Base-by-base conservation (phyloP, 2,329 filamentous ascomycete genomes). In the Hortaea sp. region DNA sequence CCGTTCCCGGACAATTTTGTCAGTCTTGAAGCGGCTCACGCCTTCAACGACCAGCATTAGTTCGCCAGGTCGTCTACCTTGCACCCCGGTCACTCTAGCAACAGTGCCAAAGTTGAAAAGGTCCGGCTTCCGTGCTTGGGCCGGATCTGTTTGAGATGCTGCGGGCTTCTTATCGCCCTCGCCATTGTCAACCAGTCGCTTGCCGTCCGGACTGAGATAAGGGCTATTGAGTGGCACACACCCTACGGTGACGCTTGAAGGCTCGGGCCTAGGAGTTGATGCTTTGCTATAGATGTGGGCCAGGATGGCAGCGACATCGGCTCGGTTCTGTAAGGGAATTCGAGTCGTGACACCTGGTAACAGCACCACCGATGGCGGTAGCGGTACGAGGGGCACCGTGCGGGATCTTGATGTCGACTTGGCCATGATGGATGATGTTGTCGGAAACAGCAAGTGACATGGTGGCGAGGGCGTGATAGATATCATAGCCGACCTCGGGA, bases 41-140 rank as follows among this genome's bases (percentile, higher is more conserved):
- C 92, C 92, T 64, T 97, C 88, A 1, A 98, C 88, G 5, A 95
- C 75, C 44, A 98, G 68, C 47, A 82, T 82, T 59, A 95, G 82
- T 61, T 95, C 71, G 30, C 69, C 70, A 43, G 67, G 64, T 40
- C 68, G 56, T 46, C 69, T 57, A 2, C 71, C 71, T 52, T 74
- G 70, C 40, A 74, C 69, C 11, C 71, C 72, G 10, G 65, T 70
- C 32, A 75, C 68, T 54, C 69, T 68, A 10, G 69, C 72, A 28
- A 88, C 76, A 4, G 88, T 88, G 41, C 88, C 92, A 66, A 84
- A 90, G 43, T 77, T 76, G 67, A 85, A 97, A 1, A 98, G 69
- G 58, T 95, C 87, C 48, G 66, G 64, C 57, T 64, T 69, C 5
- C 57, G 64, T 44, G 66, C 71, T 48, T 63, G 61, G 11, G 66